A percentile compares a stretch with the other conserved stretches of the same genome.
Evolutionary conservation across 306 rosid species (phyloP).

Genomic region (Senna siamea): DNA sequence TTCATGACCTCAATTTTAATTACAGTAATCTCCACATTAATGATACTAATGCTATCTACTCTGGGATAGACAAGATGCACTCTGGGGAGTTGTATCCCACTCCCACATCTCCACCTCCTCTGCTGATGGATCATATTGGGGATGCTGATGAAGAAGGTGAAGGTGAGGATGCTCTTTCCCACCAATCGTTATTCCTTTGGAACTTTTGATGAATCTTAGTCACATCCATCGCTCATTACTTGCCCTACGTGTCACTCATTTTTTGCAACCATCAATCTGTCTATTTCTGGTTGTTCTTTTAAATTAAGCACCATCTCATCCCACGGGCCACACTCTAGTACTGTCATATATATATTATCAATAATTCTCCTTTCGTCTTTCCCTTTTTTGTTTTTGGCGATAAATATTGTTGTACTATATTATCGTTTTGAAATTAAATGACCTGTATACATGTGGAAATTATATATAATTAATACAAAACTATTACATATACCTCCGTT

Average conservation of each 20-base stretch:
- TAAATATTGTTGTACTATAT: neutral
- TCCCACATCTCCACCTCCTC: constrained; percentile 15
- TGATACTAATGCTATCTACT: constrained; percentile 17
- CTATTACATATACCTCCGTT: neutral
- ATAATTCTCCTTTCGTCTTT: too few relatives aligned
- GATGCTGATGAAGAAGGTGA: constrained; percentile 26
- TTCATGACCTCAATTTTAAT: neutral
- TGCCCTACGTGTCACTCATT: too few relatives aligned
- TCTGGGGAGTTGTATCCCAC: constrained; percentile 34
- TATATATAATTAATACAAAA: neutral
- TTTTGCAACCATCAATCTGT: constrained; percentile 16
- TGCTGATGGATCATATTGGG: neutral
- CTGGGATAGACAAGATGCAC: constrained; percentile 43
- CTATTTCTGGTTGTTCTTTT: constrained; percentile 3
- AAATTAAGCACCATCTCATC: neutral
- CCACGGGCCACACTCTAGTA: neutral
- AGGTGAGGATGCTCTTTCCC: constrained; percentile 41
- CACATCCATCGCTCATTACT: too few relatives aligned
- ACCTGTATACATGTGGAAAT: constrained; percentile 15
- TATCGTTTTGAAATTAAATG: neutral
- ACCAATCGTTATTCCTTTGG: constrained; percentile 64
- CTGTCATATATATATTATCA: neutral
- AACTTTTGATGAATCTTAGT: constrained; percentile 49
- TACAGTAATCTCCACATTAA: neutral
- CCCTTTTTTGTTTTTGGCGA: neutral